phyloP scores from a whole-genome alignment of 352 stramenopile species.

The Pythium apleroticum region DNA sequence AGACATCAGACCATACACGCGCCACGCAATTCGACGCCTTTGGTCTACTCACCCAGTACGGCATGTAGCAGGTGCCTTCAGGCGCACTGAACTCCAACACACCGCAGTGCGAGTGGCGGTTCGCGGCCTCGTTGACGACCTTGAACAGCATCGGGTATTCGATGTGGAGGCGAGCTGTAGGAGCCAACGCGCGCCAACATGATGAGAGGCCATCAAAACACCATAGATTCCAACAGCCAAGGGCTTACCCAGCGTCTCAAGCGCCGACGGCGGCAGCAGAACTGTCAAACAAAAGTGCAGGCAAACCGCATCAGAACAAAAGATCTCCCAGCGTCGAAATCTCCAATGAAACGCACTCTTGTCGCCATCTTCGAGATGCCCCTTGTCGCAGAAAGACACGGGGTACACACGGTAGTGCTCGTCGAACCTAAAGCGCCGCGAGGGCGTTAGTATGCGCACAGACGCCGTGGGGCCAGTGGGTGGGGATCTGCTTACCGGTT shows the following conservation, averaged over 20 bases:
- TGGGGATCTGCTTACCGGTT: constrained; percentile 40
- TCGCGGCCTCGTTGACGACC: constrained; percentile 85
- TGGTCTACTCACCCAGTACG: constrained; percentile 90
- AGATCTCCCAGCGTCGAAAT: not conserved
- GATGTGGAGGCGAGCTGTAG: constrained; percentile 89
- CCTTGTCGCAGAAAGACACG: constrained; percentile 88
- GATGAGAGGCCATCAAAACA: constrained; percentile 2
- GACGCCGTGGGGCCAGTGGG: not conserved
- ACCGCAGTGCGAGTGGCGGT: constrained; percentile 95
- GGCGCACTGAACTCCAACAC: constrained; percentile 99
- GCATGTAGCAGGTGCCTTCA: constrained; percentile 98
- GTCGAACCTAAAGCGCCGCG: constrained; percentile 57
- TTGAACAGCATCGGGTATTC: constrained; percentile 99
- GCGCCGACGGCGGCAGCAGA: constrained; percentile 95
- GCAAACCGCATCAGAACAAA: not conserved
- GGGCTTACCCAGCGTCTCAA: constrained; percentile 94
- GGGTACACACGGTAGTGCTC: constrained; percentile 88
- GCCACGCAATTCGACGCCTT: too few species aligned
- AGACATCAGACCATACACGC: too few species aligned
- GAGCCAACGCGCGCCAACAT: constrained; percentile 17
- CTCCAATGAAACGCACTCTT: constrained; percentile 61
- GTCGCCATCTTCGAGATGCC: constrained; percentile 85
- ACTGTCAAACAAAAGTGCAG: constrained; percentile 47
- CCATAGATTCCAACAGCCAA: not conserved
- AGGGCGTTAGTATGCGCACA: not conserved